A percentile compares a stretch with the other conserved stretches of the same genome.
Evolutionary conservation across 2,329 filamentous ascomycete species (phyloP).

Genomic region (Neurospora sp.): DNA sequence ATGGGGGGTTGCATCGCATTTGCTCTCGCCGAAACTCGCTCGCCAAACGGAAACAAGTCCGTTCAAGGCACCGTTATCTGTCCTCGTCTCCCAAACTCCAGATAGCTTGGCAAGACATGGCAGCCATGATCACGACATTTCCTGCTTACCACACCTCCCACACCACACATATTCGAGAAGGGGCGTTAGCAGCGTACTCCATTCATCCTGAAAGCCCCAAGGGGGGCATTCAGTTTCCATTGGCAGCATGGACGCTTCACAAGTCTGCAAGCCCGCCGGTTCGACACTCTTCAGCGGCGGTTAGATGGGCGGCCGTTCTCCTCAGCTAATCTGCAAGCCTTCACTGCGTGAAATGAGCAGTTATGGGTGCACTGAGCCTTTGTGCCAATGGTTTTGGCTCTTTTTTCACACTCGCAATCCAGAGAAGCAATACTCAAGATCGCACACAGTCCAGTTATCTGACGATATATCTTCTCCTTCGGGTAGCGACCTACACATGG

Average conservation of each 20-base stretch:
- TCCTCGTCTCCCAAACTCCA: background rate
- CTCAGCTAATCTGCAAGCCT: background rate
- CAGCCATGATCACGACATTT: background rate
- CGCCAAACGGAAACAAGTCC: background rate
- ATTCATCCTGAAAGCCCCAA: background rate
- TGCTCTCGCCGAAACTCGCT: background rate
- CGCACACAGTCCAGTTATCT: background rate
- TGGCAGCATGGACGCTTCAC: background rate
- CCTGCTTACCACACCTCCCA: background rate
- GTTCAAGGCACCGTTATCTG: background rate
- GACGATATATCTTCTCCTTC: background rate
- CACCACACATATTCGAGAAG: background rate
- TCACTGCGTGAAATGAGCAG: background rate
- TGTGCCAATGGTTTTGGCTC: background rate
- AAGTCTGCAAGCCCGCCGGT: background rate
- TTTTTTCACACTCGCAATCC: background rate
- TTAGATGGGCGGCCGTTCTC: background rate
- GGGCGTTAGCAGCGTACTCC: background rate
- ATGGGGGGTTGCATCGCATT: background rate
- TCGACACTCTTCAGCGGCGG: background rate
- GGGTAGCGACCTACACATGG: background rate
- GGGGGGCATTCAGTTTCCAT: background rate
- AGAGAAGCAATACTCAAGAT: background rate
- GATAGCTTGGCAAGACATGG: background rate
- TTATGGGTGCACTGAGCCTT: background rate